phyloP scores from a whole-genome alignment of 108 stramenopile species.

The Discostella pseudostelligera region DNA sequence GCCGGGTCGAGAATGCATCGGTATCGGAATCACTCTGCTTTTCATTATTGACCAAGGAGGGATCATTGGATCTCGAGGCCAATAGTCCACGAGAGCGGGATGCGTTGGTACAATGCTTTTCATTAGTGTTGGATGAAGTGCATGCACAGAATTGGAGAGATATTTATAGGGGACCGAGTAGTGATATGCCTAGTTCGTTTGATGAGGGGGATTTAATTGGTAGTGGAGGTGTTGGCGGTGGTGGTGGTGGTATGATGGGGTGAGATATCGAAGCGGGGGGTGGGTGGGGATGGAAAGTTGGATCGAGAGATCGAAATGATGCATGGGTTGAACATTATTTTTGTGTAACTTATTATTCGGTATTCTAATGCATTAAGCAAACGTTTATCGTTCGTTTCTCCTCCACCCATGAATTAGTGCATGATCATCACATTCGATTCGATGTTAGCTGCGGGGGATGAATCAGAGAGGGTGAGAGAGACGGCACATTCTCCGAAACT shows the following conservation, averaged over 20 bases:
- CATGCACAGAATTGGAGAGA: slow-evolving; percentile 90
- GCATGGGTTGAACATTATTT: too few species aligned
- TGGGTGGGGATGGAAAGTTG: too few species aligned
- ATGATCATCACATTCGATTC: too few species aligned
- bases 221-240: neutral
- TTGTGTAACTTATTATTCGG: too few species aligned
- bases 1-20: slow-evolving; percentile 79
- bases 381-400: too few species aligned
- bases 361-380: too few species aligned
- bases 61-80: slow-evolving; percentile 80
- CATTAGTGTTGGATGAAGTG: slow-evolving; percentile 82
- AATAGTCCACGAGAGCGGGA: slow-evolving; percentile 77
- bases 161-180: slow-evolving; percentile 79
- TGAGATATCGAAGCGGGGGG: neutral
- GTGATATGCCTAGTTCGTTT: slow-evolving; percentile 85
- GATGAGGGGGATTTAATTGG: slow-evolving; percentile 80
- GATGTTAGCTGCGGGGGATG: too few species aligned
- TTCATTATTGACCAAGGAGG: slow-evolving; percentile 83
- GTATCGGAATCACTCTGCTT: slow-evolving; percentile 78
- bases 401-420: too few species aligned
- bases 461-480: too few species aligned
- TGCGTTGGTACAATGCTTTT: slow-evolving; percentile 81
- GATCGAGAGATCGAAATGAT: too few species aligned
- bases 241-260: neutral
- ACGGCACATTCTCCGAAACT: too few species aligned